Evolutionary conservation across 257 asterid genomes (phyloP), one percentile per base, ranked within the genome.

Genomic region (Nicotiana tomentosiformis): DNA sequence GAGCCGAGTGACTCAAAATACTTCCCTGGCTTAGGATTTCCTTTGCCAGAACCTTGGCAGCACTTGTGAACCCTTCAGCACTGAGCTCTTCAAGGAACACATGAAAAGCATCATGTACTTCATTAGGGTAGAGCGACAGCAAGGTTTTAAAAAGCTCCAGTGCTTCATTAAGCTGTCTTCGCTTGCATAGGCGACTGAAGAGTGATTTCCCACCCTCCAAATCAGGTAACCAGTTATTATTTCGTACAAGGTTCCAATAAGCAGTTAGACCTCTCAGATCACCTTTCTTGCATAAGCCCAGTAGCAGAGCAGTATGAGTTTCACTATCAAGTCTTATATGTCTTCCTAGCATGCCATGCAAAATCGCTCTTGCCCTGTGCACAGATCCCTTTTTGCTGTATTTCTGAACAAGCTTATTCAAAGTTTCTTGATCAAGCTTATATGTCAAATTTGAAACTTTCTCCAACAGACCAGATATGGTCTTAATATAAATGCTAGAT

Each of bases 201-300:
- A 92, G 92, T 86, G 86, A 77, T 60, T 86, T 88, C 39, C 88
- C 88, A 58, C 90, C 93, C 80, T 90, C 90, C 68, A 68, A 83
- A 20, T 85, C 87, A 37, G 97, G 97, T 4, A 84, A 86, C 99
- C 99, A 96, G 37, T 89, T 90, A 85, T 86, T 81, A 81, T 80
- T 85, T 18, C 51, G 66, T n/a, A 94, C 93, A 37, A 92, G 88
- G 43, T 81, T 83, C 86, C 84, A 85, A 85, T 67, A 89, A 78
- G 85, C 49, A 39, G 5, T 78, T 84, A 94, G 86, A 88, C 91
- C 84, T 84, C 66, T 86, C 87, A 88, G 68, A 84, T 93, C 91
- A 49, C 90, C 88, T 78, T 86, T 92, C 84, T 87, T 91, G 91
- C 97, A 90, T 72, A 84, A 77, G 66, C 87, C 85, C 64, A 84